These are phyloP conservation scores for Cordyceps fumosorosea DNA, from an alignment of 2,329 filamentous ascomycete species.

Conservation along the genomic window DNA sequence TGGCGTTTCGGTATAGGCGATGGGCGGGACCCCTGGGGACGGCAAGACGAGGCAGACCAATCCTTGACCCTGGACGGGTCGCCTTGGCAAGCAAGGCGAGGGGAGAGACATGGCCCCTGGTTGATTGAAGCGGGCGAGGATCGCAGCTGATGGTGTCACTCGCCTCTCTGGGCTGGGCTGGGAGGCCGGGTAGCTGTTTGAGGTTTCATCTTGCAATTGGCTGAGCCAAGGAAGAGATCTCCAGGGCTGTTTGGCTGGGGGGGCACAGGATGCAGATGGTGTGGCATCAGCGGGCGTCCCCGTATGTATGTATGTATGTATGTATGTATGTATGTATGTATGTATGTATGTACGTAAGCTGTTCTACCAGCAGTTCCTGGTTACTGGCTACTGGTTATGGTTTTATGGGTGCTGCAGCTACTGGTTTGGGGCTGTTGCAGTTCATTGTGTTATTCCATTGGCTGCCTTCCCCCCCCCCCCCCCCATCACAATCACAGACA, in stretches of 20 bases:
- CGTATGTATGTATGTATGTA: too few relatives aligned
- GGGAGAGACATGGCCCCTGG: background rate
- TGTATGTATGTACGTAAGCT: too few relatives aligned
- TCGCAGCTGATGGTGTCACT: background rate
- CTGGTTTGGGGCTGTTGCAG: background rate
- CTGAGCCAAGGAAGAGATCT: too few relatives aligned
- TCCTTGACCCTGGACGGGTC: background rate
- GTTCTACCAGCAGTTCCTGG: too few relatives aligned
- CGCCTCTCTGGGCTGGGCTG: background rate
- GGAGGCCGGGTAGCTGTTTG: background rate
- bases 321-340: too few relatives aligned
- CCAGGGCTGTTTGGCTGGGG: too few relatives aligned
- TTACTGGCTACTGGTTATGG: too few relatives aligned
- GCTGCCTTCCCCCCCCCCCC: too few relatives aligned
- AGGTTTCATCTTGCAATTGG: background rate
- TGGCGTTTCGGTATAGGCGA: background rate
- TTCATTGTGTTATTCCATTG: background rate
- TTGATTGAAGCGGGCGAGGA: background rate
- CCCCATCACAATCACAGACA: background rate
- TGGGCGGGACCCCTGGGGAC: background rate
- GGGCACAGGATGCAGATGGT: too few relatives aligned
- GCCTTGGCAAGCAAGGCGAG: background rate
- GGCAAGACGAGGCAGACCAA: background rate
- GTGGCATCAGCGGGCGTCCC: too few relatives aligned
- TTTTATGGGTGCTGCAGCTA: background rate